Evolutionary conservation across 345 rosid genomes (phyloP).

Genomic region (Passiflora organensis): DNA sequence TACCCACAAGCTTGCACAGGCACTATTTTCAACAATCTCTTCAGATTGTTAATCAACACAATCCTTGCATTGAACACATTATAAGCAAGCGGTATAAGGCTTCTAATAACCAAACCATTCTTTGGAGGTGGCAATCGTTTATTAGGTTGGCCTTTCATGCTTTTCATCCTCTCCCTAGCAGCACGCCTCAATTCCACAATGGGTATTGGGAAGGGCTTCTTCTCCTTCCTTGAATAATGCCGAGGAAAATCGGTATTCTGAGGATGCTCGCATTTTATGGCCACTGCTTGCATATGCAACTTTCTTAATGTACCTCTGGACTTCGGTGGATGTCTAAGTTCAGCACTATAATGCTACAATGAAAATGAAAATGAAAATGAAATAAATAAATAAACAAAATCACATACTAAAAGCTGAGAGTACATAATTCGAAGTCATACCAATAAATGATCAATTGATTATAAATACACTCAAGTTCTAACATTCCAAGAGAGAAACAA

Average conservation of each 20-base stretch:
- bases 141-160: slow-evolving; percentile 56
- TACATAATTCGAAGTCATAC: background rate
- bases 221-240: slow-evolving; percentile 61
- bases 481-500: too few species aligned
- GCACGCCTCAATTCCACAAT: slow-evolving; percentile 81
- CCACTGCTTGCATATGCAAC: slow-evolving; percentile 24
- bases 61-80: slow-evolving; percentile 64
- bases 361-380: slow-evolving; percentile 2
- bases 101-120: slow-evolving; percentile 64
- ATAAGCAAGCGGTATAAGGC: slow-evolving; percentile 68
- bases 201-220: slow-evolving; percentile 85
- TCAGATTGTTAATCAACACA: slow-evolving; percentile 71
- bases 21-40: slow-evolving; percentile 68
- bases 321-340: slow-evolving; percentile 27
- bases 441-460: too few species aligned
- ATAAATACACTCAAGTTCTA: too few species aligned
- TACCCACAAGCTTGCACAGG: slow-evolving; percentile 91
- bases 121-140: slow-evolving; percentile 62
- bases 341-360: slow-evolving; percentile 37
- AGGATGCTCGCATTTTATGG: slow-evolving; percentile 50
- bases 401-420: background rate
- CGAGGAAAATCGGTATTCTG: slow-evolving; percentile 88
- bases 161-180: slow-evolving; percentile 84
- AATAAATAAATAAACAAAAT: background rate
- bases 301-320: slow-evolving; percentile 28